These are phyloP conservation scores for Phytophthora palmivora DNA, from an alignment of 352 stramenopile genomes.

Conservation along the genomic window DNA sequence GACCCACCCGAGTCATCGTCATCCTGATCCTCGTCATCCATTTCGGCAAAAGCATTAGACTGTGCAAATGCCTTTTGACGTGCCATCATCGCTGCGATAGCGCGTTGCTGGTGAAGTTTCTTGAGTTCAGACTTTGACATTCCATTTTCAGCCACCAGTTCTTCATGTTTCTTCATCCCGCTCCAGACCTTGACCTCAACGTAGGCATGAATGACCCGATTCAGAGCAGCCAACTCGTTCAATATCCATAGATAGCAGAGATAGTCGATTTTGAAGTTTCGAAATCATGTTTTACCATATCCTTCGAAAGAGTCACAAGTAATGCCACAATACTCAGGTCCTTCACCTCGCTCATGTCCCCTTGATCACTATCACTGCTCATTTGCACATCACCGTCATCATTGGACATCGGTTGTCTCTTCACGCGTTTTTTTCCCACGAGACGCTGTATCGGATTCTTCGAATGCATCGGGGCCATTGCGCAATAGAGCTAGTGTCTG, in stretches of 20 bases:
- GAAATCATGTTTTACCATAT: slow-evolving; percentile 81
- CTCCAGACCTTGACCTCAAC: slow-evolving; percentile 71
- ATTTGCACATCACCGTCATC: slow-evolving; percentile 72
- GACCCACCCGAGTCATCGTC: slow-evolving; percentile 42
- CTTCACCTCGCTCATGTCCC: slow-evolving; percentile 59
- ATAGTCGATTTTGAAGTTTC: slow-evolving; percentile 82
- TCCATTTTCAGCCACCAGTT: slow-evolving; percentile 54
- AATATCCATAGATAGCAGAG: slow-evolving; percentile 83
- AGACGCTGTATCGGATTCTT: slow-evolving; percentile 53
- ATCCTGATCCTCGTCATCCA: slow-evolving; percentile 74
- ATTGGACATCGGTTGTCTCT: slow-evolving; percentile 53
- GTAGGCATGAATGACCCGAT: slow-evolving; percentile 56
- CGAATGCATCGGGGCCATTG: slow-evolving; percentile 67
- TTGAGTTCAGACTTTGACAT: slow-evolving; percentile 77
- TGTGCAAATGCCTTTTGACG: slow-evolving; percentile 81
- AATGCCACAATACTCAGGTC: slow-evolving; percentile 70
- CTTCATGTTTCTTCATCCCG: slow-evolving; percentile 68
- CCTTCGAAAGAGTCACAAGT: slow-evolving; percentile 63
- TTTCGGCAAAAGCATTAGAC: slow-evolving; percentile 70
- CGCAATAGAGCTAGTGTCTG: slow-evolving; percentile 57
- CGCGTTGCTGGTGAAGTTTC: slow-evolving; percentile 83
- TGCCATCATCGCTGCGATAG: slow-evolving; percentile 87
- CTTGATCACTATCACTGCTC: slow-evolving; percentile 77
- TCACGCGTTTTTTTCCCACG: slow-evolving; percentile 77
- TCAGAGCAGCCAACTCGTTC: slow-evolving; percentile 62